These are phyloP conservation scores for Bassia scoparia DNA, from an alignment of 148 eudicot species.

Conservation along the genomic window DNA sequence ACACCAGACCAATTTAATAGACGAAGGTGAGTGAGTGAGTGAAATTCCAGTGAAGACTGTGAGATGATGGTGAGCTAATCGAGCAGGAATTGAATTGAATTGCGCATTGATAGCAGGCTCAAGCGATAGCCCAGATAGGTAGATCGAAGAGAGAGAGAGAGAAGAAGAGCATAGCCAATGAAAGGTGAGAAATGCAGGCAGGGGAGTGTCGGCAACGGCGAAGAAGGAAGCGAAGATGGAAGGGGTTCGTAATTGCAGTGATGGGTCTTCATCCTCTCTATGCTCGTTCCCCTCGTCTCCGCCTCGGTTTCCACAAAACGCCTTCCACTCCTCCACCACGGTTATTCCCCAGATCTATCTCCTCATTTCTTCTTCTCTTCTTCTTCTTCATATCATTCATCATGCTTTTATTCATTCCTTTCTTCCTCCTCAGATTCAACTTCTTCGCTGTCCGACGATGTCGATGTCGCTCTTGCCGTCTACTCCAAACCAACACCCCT, in stretches of 20 bases:
- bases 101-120: no score
- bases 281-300: slow-evolving; percentile 87
- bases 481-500: no score
- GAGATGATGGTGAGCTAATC: no score
- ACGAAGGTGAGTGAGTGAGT: no score
- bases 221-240: slow-evolving; percentile 91
- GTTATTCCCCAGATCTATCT: background rate
- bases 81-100: no score
- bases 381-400: background rate
- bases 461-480: no score
- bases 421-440: no score
- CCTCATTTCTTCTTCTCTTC: background rate
- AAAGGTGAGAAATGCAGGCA: background rate
- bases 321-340: slow-evolving; percentile 61
- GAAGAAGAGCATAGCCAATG: background rate
- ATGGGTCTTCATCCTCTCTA: slow-evolving; percentile 76
- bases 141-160: no score
- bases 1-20: no score
- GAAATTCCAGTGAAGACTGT: no score
- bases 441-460: no score
- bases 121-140: no score
- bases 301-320: slow-evolving; percentile 81
- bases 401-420: background rate
- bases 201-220: slow-evolving; percentile 21
- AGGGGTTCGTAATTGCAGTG: slow-evolving; percentile 71